Conservation (phyloP, 805 yeast genomes). For the Saccharomycopsis capsularis region DNA sequence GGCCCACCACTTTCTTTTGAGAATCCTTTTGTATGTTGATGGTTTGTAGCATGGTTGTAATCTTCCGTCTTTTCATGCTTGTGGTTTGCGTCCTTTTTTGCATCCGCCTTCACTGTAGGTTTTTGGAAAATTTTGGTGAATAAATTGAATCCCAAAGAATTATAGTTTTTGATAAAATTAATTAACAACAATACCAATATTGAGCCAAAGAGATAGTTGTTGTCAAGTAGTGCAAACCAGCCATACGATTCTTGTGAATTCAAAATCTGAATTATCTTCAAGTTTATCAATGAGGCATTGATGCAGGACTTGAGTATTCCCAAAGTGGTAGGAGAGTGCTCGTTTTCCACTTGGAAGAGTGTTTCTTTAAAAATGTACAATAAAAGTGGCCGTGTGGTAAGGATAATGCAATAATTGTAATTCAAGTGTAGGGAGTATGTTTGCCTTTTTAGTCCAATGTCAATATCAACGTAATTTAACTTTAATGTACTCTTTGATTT, state of each 20-base stretch:
- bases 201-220: slow-evolving; percentile 12
- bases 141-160: slow-evolving; percentile 5
- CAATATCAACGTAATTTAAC: slow-evolving; percentile 5
- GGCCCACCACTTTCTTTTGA: neutral
- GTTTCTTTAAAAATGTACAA: slow-evolving; percentile 15
- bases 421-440: slow-evolving; percentile 14
- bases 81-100: neutral
- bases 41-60: neutral
- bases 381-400: slow-evolving; percentile 17
- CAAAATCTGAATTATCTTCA: slow-evolving; percentile 8
- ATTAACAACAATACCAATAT: slow-evolving; percentile 1
- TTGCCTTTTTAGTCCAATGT: slow-evolving; percentile 2
- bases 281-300: slow-evolving; percentile 13
- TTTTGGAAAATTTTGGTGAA: slow-evolving; percentile 9
- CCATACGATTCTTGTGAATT: neutral
- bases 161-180: slow-evolving; percentile 10
- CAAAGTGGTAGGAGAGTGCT: slow-evolving; percentile 11
- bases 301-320: slow-evolving; percentile 15
- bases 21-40: too few species aligned
- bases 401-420: slow-evolving; percentile 16
- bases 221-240: slow-evolving; percentile 8
- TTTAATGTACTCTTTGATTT: neutral
- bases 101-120: neutral
- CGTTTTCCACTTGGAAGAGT: neutral
- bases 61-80: neutral